Evolutionary conservation across 2,329 filamentous ascomycete species (phyloP).

Genomic region (Trichoderma endophyticum): DNA sequence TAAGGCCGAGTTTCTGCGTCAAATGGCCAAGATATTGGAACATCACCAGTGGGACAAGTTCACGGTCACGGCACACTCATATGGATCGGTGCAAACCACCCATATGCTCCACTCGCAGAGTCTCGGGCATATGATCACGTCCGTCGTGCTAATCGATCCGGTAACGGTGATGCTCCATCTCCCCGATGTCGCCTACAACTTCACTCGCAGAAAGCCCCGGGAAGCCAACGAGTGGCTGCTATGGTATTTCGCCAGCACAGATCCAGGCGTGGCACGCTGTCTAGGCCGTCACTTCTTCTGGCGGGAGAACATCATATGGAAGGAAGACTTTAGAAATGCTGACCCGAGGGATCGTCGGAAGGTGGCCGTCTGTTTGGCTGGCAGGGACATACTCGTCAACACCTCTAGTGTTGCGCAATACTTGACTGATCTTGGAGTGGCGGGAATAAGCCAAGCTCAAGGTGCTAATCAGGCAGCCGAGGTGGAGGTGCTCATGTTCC

Average conservation of each 20-base stretch:
- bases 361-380: conserved; percentile 57
- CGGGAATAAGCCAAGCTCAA: not conserved
- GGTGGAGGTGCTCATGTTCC: conserved; percentile 60
- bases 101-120: conserved; percentile 54
- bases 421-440: conserved; percentile 31
- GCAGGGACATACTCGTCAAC: conserved; percentile 63
- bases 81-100: conserved; percentile 61
- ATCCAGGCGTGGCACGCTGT: conserved; percentile 63
- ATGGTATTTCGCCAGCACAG: conserved; percentile 67
- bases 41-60: conserved; percentile 57
- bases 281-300: conserved; percentile 68
- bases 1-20: conserved; percentile 51
- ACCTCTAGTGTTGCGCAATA: conserved; percentile 57
- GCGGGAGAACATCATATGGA: conserved; percentile 68
- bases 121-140: conserved; percentile 49
- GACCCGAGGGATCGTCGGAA: conserved; percentile 28
- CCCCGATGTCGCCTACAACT: conserved; percentile 70
- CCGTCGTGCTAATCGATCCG: conserved; percentile 54
- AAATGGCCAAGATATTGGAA: conserved; percentile 56
- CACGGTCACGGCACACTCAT: conserved; percentile 60
- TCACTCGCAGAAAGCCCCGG: conserved; percentile 52
- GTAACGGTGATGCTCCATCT: conserved; percentile 66
- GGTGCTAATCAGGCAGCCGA: conserved; percentile 20
- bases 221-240: conserved; percentile 67
- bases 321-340: conserved; percentile 51